Evolutionary conservation across 495 filamentous ascomycete genomes (phyloP), one percentile per base, ranked within the genome.

Genomic region (Talaromyces stipitatus): DNA sequence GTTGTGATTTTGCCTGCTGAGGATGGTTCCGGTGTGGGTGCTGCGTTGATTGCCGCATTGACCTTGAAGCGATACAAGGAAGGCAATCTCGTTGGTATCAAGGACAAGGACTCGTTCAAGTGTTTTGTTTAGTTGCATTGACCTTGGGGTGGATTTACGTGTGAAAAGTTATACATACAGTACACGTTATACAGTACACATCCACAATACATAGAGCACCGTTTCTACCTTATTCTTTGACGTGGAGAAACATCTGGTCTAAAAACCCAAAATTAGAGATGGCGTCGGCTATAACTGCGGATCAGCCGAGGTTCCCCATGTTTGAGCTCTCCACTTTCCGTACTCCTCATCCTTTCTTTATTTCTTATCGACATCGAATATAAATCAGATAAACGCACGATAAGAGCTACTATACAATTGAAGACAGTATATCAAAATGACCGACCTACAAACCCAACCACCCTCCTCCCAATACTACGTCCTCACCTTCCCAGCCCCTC

Each of bases 11-110:
- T 91, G 63, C 85, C 90, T 20, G 91, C 92, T 28, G 92, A 97
- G 76, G 92, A 97, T 69, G 92, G 92, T 58, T 89, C 84, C 57
- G 92, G 92, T 82, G 92, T 97, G n/a, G 92, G 92, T 55, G 92
- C 92, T 55, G 92, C 92, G 0, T 73, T 97, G 47, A 96, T 97
- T 77, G 92, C 92, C 14, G 92, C 92, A 24, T 73, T 97, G 71
- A 97, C 92, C 14, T 69, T 97, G 69, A 89, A 96, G 82, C 77
- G 91, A 24, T 84, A 91, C 60, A 82, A 85, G 74, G 79, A 82
- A 41, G 91, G 91, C 20, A 90, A 91, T 65, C 59, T 85, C 64
- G 86, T 84, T 29, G 91, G 90, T 63, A 90, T 96, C 62, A 75
- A 83, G 60, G 81, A 94, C 71, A 82, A 82, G 43, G 85, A 88